Evolutionary conservation across 1,139 yeast genomes (phyloP).

Genomic region (Geotrichum macrosporum): DNA sequence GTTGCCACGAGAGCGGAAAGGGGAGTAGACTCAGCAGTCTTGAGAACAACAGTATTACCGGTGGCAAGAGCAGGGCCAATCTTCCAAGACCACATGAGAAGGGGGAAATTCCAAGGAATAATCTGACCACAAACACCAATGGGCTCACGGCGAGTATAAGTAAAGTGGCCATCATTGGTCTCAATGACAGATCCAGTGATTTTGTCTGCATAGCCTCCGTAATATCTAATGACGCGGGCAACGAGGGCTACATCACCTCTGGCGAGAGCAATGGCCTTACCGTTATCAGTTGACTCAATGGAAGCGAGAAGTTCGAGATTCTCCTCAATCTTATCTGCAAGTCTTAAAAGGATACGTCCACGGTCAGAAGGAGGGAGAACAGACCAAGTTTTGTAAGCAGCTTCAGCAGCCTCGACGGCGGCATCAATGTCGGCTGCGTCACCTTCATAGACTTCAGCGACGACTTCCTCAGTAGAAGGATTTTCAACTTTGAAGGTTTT

Average conservation of each 20-base stretch:
- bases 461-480: constrained; percentile 56
- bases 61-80: constrained; percentile 79
- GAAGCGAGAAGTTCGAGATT: constrained; percentile 59
- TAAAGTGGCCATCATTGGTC: constrained; percentile 59
- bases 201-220: constrained; percentile 82
- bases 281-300: constrained; percentile 77
- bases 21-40: constrained; percentile 82
- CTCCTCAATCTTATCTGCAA: constrained; percentile 62
- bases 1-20: constrained; percentile 67
- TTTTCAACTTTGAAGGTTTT: constrained; percentile 51
- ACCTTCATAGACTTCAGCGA: constrained; percentile 54
- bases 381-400: constrained; percentile 52
- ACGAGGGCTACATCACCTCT: constrained; percentile 57
- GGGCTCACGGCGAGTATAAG: constrained; percentile 60
- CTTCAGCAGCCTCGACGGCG: constrained; percentile 56
- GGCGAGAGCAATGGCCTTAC: constrained; percentile 61
- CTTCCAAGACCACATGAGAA: constrained; percentile 82
- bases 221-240: constrained; percentile 56
- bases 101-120: constrained; percentile 87
- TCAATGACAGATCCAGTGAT: constrained; percentile 62
- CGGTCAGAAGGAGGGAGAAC: constrained; percentile 49
- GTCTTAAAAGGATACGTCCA: constrained; percentile 53
- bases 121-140: constrained; percentile 78
- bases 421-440: constrained; percentile 53
- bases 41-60: constrained; percentile 75